Percentiles rank a stretch among this genome's conserved stretches.
Conservation (phyloP, 768 basidiomycete genomes). For the Tubosaeta sp. region DNA sequence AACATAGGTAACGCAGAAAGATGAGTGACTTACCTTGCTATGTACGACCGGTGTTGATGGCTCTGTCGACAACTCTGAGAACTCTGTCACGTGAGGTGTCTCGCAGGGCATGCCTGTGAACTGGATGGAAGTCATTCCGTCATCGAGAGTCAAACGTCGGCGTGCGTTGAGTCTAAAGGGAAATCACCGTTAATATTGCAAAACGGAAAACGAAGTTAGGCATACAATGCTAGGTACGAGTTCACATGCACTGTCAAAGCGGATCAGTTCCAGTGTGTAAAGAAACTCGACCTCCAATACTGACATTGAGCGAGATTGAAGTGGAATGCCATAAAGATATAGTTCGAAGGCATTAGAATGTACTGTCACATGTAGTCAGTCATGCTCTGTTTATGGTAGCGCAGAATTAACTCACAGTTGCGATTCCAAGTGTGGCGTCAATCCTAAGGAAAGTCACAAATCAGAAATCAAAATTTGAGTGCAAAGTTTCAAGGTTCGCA, state of each 20-base stretch:
- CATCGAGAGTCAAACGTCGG: not conserved
- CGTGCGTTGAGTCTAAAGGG: not conserved
- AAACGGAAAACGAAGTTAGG: not conserved
- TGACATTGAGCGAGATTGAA: constrained; percentile 44
- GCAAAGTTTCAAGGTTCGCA: constrained; percentile 18
- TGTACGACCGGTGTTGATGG: not conserved
- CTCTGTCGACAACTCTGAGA: not conserved
- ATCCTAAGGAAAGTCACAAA: constrained; percentile 30
- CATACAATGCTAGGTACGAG: constrained; percentile 47
- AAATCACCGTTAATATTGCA: not conserved
- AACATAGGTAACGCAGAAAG: not conserved
- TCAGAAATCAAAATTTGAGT: not conserved
- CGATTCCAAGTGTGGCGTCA: constrained; percentile 43
- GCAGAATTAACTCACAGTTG: constrained; percentile 25
- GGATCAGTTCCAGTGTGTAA: not conserved
- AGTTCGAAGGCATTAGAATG: constrained; percentile 49
- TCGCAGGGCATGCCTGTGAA: not conserved
- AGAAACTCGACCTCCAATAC: constrained; percentile 24
- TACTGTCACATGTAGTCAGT: constrained; percentile 26
- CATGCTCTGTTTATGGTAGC: too few species aligned
- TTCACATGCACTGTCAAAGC: constrained; percentile 46
- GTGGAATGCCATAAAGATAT: constrained; percentile 53
- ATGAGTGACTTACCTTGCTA: not conserved
- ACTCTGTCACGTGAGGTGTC: not conserved
- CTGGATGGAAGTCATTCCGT: not conserved